Percentiles rank a stretch among this genome's conserved stretches.
These are phyloP conservation scores for Phialemoniopsis sp. DNA, from an alignment of 2,329 filamentous ascomycete genomes.

Conservation along the genomic window DNA sequence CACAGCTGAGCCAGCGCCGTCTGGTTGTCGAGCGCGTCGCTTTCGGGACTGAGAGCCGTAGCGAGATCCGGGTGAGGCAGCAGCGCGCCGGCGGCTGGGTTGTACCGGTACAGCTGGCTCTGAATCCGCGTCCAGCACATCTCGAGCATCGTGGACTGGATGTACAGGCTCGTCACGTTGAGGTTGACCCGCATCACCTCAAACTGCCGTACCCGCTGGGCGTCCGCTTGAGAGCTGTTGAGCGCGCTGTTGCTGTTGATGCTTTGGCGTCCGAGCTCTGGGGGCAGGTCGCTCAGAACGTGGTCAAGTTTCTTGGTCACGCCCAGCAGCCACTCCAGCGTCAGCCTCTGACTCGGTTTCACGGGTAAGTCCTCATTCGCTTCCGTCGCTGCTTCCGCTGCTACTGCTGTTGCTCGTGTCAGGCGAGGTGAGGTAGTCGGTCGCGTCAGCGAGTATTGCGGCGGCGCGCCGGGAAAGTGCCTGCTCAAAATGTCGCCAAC, in stretches of 20 bases:
- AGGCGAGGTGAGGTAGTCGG: no score
- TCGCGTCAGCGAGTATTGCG: slow-evolving; percentile 1
- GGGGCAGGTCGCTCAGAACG: no score
- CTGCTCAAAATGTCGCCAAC: slow-evolving; percentile 8
- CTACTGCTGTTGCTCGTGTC: no score
- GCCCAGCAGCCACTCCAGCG: no score
- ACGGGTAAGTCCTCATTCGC: no score
- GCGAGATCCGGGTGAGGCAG: no score
- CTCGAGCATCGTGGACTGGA: slow-evolving; percentile 16
- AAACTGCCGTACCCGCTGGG: slow-evolving; percentile 10
- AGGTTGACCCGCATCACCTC: slow-evolving; percentile 18
- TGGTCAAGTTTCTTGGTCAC: no score
- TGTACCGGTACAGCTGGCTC: slow-evolving; percentile 1
- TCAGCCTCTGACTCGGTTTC: no score
- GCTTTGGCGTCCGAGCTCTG: no score
- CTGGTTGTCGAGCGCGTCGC: slow-evolving; percentile 7
- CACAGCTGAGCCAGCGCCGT: slow-evolving; percentile 7
- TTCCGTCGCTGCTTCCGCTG: no score
- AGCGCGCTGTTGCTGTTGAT: no score
- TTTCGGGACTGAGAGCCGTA: slow-evolving; percentile 6
- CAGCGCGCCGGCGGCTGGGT: slow-evolving; percentile 1
- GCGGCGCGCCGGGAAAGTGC: slow-evolving; percentile 7
- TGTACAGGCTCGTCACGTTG: slow-evolving; percentile 16
- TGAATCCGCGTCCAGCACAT: slow-evolving; percentile 6
- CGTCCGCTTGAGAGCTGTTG: background rate